Base-by-base conservation (phyloP, 2,329 filamentous ascomycete species). In the Colletotrichum ledebouriae region DNA sequence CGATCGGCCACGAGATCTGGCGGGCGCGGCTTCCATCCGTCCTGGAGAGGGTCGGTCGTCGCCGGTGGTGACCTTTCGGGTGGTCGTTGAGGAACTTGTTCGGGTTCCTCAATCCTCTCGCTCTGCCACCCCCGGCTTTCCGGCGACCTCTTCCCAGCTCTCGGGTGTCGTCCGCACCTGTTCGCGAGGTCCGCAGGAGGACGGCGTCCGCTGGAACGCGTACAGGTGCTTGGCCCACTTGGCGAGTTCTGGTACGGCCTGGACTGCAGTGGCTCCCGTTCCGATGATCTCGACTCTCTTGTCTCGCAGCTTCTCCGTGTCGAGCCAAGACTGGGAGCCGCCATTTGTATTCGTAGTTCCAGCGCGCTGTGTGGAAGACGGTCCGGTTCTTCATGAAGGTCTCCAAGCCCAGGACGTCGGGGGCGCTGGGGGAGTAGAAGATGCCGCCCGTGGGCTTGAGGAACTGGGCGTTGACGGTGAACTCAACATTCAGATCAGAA, bases 171-270 rank as follows among this genome's bases (percentile, higher is more conserved):
- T 59, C 3, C 73, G 71, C 20, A 39, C 50, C 84, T 76, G 17
- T 71, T 77, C 3, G 81, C 81, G 20, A 70, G 70, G 29, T 77
- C 77, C 6, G 84, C 77, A 55, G 0, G 75, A 75, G 0, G 81
- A 79, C 3, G 85, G 85, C 2, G 86, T 88, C 1, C 86, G 82
- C 73, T 89, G 86, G 71, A 88, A 81, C 13, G 88, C 84, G 66
- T 82, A 86, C 2, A 88, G 72, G 33, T 86, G 76, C 58, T 84
- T 81, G 0, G 84, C 81, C 65, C 79, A 84, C 53, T 82, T 77
- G 3, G 81, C 84, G 0, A 87, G 72, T 20, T 77, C 72, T 0
- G 85, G 82, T 0, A 85, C 73, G 2, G 76, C 79, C 69, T 84
- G 82, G 3, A 86, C 76, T 0, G 80, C 81, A 0, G 83, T 86